Evolutionary conservation across 495 filamentous ascomycete genomes (phyloP), one percentile per base, ranked within the genome.

Genomic region (Cenococcum geophilum): DNA sequence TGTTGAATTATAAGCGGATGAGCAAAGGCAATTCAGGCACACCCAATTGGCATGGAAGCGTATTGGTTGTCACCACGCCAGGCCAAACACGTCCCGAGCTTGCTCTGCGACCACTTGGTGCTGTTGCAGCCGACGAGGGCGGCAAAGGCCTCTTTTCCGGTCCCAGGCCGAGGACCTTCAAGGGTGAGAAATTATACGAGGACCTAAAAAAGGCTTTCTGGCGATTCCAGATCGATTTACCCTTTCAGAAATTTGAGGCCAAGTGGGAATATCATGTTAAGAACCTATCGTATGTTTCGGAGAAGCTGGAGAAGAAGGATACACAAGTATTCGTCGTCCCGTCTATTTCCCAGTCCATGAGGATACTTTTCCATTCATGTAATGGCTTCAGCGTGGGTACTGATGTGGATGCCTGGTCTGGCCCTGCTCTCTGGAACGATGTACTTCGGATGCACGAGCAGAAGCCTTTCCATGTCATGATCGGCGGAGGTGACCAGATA

Each of bases 371-470:
- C 75, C 86, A 95, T 75, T 95, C 89, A 27, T 96, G 91, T 76
- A 97, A 96, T 76, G 92, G 92, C 52, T 96, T 97, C 74, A 92
- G 88, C 45, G 89, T 96, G 25, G 91, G 91, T 50, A 96, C 90
- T 6, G 88, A 96, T 71, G 86, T 92, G 75, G 81, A 89, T 1
- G 86, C 84, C 37, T 96, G 85, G 83, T 82, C 84, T 48, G 92
- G 92, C 0, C 84, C 86, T 10, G 86, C 83, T 18, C 78, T 96
- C 57, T 96, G 92, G 92, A 92, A 95, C 64, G 91, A 96, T 67
- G 92, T 95, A 12, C 72, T 91, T 67, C 81, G 91, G 56, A 76
- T 84, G 25, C 83, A 88, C 59, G 72, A 74, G 23, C 76, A 86
- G 73, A 78, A 78, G 64, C 89, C 92, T 16, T 91, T 96, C 74